Evolutionary conservation across 2,329 filamentous ascomycete genomes (phyloP).

Genomic region (Fusarium temperatum): DNA sequence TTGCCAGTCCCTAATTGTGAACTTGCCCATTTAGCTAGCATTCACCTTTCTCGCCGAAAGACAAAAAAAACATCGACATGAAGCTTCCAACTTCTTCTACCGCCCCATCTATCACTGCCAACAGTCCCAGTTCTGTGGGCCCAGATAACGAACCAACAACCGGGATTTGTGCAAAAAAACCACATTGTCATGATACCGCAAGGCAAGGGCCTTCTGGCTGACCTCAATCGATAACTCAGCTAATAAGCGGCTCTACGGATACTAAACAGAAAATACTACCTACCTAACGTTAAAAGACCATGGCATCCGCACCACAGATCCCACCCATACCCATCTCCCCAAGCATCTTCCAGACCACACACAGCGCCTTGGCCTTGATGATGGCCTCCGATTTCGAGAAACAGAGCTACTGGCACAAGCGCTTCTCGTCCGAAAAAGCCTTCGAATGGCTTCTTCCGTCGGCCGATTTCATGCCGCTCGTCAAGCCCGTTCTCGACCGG

Average conservation of each 20-base stretch:
- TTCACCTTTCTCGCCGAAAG: neutral
- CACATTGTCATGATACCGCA: conserved; percentile 28
- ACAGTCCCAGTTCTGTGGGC: conserved; percentile 30
- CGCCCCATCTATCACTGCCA: conserved; percentile 17
- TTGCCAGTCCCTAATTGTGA: neutral
- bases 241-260: neutral
- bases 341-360: conserved; percentile 11
- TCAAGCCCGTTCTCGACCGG: conserved; percentile 50
- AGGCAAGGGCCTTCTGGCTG: neutral
- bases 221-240: neutral
- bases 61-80: conserved; percentile 3
- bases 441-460: conserved; percentile 61
- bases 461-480: conserved; percentile 50
- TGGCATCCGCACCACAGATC: conserved; percentile 31
- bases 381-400: conserved; percentile 56
- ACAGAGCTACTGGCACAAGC: conserved; percentile 59
- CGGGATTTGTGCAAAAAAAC: conserved; percentile 22
- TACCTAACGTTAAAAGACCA: conserved; percentile 4
- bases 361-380: conserved; percentile 14
- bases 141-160: conserved; percentile 13
- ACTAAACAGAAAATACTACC: conserved; percentile 10
- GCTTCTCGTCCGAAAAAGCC: conserved; percentile 55
- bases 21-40: neutral
- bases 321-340: conserved; percentile 32
- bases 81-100: conserved; percentile 9